Percentiles rank a stretch among this genome's conserved stretches.
Conservation (phyloP, 768 basidiomycete genomes). For the Mycena olivaceomarginata region DNA sequence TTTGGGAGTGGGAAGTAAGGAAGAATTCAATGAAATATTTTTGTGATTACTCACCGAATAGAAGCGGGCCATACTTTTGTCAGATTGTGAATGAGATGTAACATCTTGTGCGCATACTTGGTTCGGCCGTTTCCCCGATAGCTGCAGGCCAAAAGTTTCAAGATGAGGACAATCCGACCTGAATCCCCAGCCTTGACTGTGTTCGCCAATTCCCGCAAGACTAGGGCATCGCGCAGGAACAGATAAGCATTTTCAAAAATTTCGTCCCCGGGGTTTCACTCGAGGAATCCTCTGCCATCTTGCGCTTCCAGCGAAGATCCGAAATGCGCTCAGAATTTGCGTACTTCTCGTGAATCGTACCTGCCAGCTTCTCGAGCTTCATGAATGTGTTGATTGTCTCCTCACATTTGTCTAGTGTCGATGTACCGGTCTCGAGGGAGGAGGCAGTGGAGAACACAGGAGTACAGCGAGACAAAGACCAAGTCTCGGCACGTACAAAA, state of each 20-base stretch:
- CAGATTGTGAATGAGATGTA: conserved; percentile 53
- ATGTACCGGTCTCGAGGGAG: too few relatives aligned
- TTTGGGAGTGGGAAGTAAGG: conserved; percentile 31
- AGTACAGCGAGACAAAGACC: too few relatives aligned
- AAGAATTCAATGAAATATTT: not conserved
- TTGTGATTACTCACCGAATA: not conserved
- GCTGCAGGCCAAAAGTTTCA: conserved; percentile 52
- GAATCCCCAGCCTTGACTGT: conserved; percentile 54
- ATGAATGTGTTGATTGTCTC: too few relatives aligned
- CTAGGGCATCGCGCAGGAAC: conserved; percentile 38
- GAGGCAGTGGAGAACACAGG: too few relatives aligned
- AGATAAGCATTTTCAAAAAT: conserved; percentile 40
- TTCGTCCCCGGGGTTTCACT: not conserved
- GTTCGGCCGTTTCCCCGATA: conserved; percentile 55
- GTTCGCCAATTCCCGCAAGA: conserved; percentile 38
- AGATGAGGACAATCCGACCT: conserved; percentile 50
- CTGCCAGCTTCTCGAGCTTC: not conserved
- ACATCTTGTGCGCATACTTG: conserved; percentile 59
- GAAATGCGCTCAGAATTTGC: conserved; percentile 1
- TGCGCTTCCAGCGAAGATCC: conserved; percentile 18
- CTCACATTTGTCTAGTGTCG: too few relatives aligned
- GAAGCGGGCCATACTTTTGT: conserved; percentile 22
- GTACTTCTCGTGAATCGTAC: not conserved
- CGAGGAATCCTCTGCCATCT: conserved; percentile 30
- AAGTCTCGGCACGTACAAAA: conserved; percentile 59